Evolutionary conservation across 2,329 filamentous ascomycete species (phyloP), one percentile per base, ranked within the genome.

Genomic region (Talaromyces islandicus): DNA sequence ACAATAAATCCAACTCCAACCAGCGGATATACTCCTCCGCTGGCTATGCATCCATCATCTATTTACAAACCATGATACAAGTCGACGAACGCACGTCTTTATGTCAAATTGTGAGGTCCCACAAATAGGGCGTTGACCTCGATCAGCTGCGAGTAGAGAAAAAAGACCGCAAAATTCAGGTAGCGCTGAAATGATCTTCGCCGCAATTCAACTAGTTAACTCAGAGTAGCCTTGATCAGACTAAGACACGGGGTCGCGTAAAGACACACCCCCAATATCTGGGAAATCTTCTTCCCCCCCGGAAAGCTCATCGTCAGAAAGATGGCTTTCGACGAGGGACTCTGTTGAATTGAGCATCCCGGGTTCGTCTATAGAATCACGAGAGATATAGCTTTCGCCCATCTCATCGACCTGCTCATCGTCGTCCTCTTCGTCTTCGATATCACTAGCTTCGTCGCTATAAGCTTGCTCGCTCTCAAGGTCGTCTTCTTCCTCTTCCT

Each of bases 381-480:
- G 71, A 3, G 73, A 74, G 38, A 75, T 66, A 51, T 69, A 75
- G 59, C 72, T 75, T 58, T 70, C 72, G 41, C 64, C 69, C 52
- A 76, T 68, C 35, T 79, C 78, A 19, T 83, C 59, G 5, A 55
- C 19, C 17, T 24, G 59, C 5, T 61, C 82, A 2, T 78, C 80
- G 29, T 81, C 78, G 9, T 81, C 79, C 9, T 81, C 80, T 30
- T 78, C 78, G 24, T 79, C 77, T 7, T 75, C 73, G 9, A 75
- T 77, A 32, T 80, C 81, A 17, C 76, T 77, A 3, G 75, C 77
- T 35, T 84, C 82, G 17, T 85, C 84, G 51, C 79, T 82, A 57
- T 71, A 57, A 29, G 70, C 70, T 11, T 64, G 71, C 62, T 69
- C 76, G 25, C 78, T 75, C 0, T 78, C 77, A 2, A 73, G 71